phyloP scores from a whole-genome alignment of 306 rosid species.

The Crataegus laevigata region DNA sequence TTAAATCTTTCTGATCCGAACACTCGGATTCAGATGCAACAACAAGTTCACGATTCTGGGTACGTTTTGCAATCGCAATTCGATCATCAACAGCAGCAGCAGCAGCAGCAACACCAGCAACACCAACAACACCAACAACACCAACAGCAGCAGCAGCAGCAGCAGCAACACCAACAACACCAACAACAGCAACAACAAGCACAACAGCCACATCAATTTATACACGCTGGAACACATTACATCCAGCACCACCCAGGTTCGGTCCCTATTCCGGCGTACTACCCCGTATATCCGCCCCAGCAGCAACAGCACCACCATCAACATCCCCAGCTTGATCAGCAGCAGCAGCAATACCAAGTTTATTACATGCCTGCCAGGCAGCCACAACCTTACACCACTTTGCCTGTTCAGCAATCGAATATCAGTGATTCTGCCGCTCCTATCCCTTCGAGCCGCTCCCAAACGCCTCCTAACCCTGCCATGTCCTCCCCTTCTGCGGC shows the following conservation, averaged over 20 bases:
- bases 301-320: constrained; percentile 20
- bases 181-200: constrained; percentile 23
- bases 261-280: constrained; percentile 51
- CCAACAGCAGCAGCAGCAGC: constrained; percentile 15
- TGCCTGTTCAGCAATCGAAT: constrained; percentile 61
- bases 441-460: constrained; percentile 50
- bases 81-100: constrained; percentile 34
- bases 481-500: constrained; percentile 36
- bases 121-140: constrained; percentile 28
- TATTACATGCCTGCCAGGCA: constrained; percentile 78
- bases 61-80: constrained; percentile 68
- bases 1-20: constrained; percentile 51
- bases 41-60: constrained; percentile 63
- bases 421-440: constrained; percentile 43
- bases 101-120: constrained; percentile 3
- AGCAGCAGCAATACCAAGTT: constrained; percentile 71
- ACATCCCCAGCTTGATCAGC: constrained; percentile 49
- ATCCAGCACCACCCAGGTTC: constrained; percentile 60
- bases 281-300: constrained; percentile 78
- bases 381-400: constrained; percentile 52
- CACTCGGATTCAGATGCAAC: constrained; percentile 62
- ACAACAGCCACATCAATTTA: constrained; percentile 39
- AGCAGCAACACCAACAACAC: constrained; percentile 12
- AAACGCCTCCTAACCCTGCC: constrained; percentile 48
- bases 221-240: constrained; percentile 67